Evolutionary conservation across 1,284 basidiomycete genomes (phyloP), one percentile per base, ranked within the genome.

Genomic region (Wolfiporia cocos): DNA sequence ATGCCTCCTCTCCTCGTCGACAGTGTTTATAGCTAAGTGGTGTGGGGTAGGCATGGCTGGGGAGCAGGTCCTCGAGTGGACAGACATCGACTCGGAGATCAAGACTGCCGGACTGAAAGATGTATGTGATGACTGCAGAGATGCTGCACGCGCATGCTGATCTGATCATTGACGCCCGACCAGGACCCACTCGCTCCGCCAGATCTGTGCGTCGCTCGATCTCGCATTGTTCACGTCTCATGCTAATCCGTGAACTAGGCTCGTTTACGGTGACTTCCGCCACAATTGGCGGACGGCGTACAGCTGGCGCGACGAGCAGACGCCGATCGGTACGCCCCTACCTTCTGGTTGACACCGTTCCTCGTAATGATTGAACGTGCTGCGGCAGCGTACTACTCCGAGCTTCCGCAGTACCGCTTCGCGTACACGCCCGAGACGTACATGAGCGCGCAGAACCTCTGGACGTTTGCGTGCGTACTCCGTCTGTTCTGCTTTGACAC

Each of bases 31-130:
- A n/a, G n/a, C n/a, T 7, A 45, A 5, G 32, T 29, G 44, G 11
- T 5, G 36, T 24, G 19, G 31, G 42, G 24, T 36, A 73, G 75
- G 75, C 15, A 79, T 81, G 77, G 76, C 78, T 1, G 78, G 78
- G 2, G 79, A 78, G 51, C 77, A 81, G 51, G 79, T 82, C 0
- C 52, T 82, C 10, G 78, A 81, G 49, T 84, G 78, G 77, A 50
- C 62, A 7, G 75, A 81, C 49, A 60, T 84, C 32, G 78, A 81
- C 49, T 70, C 70, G 5, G 78, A 81, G 53, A 74, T 81, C 52
- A 80, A 80, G 68, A 78, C 78, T 2, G 75, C 77, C 23, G 69
- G 71, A 21, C 49, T 81, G 39, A 71, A 79, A 54, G 58, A 70
- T 48, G 77, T 78, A 48, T 55, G 74, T 64, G 7, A 4, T 3